Conservation (phyloP, 345 rosid species). For the Mallotus nudiflorus region DNA sequence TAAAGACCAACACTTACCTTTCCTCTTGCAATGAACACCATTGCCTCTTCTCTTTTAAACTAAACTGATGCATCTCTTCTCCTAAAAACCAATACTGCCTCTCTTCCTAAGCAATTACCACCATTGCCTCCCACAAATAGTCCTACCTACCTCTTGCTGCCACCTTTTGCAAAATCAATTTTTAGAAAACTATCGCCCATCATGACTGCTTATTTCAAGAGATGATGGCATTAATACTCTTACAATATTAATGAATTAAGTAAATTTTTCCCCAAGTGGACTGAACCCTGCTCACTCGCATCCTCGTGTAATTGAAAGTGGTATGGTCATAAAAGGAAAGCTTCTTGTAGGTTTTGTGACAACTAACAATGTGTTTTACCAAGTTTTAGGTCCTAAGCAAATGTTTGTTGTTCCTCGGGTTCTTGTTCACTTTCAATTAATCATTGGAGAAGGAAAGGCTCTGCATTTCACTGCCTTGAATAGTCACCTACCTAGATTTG, state of each 20-base stretch:
- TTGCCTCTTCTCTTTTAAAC: no score
- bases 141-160: no score
- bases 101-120: no score
- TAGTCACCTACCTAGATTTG: slow-evolving; percentile 66
- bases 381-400: slow-evolving; percentile 45
- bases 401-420: slow-evolving; percentile 69
- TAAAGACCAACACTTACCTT: no score
- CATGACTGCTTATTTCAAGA: no score
- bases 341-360: slow-evolving; percentile 65
- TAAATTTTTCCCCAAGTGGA: slow-evolving; percentile 57
- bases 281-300: slow-evolving; percentile 71
- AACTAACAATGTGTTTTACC: slow-evolving; percentile 44
- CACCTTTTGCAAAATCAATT: no score
- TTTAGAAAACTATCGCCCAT: no score
- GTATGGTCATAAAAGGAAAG: slow-evolving; percentile 54
- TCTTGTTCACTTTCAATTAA: slow-evolving; percentile 69
- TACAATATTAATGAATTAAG: slow-evolving; percentile 69
- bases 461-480: slow-evolving; percentile 64
- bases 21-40: no score
- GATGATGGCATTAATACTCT: slow-evolving; percentile 58
- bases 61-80: no score
- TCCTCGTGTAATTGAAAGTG: slow-evolving; percentile 61
- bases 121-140: no score
- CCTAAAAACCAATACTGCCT: no score
- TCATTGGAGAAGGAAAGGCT: slow-evolving; percentile 65